Percentiles rank a stretch among this genome's conserved stretches.
Evolutionary conservation across 108 stramenopile genomes (phyloP).

Genomic region (Ochromonas danica): DNA sequence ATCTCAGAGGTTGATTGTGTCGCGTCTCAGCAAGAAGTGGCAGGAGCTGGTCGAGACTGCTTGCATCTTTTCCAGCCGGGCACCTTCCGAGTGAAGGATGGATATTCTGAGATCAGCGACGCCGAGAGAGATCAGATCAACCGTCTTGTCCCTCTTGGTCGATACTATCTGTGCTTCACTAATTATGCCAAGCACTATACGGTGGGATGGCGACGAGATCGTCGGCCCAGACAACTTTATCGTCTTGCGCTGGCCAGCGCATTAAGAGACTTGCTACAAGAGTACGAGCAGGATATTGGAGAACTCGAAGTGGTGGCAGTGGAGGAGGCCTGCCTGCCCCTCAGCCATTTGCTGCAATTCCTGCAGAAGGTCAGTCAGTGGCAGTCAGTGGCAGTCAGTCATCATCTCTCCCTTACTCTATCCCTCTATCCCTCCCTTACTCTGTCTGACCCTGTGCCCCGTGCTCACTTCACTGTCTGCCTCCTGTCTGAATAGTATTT

Average conservation of each 20-base stretch:
- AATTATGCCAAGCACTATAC: not conserved
- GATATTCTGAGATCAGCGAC: not conserved
- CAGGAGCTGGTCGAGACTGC: no score
- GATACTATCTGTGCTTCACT: not conserved
- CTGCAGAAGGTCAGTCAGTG: no score
- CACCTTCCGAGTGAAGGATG: slow-evolving; percentile 19
- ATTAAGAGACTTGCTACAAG: not conserved
- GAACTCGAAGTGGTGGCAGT: not conserved
- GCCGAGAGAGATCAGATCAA: slow-evolving; percentile 21
- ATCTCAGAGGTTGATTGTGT: not conserved
- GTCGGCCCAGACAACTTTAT: not conserved
- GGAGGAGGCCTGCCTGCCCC: not conserved
- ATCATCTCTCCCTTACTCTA: no score
- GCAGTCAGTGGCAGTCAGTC: no score
- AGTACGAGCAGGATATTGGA: slow-evolving; percentile 5
- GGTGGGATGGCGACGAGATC: not conserved
- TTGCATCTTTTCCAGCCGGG: not conserved
- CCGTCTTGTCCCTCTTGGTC: slow-evolving; percentile 17
- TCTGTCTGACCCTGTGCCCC: not conserved
- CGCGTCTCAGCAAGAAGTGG: not conserved
- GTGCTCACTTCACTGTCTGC: not conserved
- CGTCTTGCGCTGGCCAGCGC: not conserved
- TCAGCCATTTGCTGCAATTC: slow-evolving; percentile 5
- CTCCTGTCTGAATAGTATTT: slow-evolving; percentile 5
- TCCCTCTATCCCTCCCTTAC: no score